phyloP scores from a whole-genome alignment of 768 basidiomycete genomes.

The Termitomyces bulborhizus region DNA sequence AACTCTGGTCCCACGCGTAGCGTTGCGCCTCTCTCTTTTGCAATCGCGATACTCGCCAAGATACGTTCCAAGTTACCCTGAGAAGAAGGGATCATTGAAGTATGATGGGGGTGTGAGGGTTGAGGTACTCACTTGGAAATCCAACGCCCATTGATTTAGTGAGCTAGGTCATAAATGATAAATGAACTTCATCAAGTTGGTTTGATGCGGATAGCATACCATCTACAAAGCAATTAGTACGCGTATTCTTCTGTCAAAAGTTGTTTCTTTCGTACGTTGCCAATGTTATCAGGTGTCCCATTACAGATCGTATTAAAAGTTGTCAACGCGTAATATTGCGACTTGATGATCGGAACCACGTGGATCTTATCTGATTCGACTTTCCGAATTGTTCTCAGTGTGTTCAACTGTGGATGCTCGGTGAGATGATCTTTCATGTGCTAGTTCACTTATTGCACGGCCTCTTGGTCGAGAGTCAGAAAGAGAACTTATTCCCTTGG shows the following conservation, averaged over 20 bases:
- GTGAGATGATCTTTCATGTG: too few species aligned
- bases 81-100: background rate
- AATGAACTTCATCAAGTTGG: background rate
- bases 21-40: conserved; percentile 83
- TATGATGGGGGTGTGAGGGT: background rate
- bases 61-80: conserved; percentile 95
- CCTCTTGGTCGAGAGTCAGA: too few species aligned
- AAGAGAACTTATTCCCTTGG: too few species aligned
- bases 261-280: conserved; percentile 54
- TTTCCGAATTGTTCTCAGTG: too few species aligned
- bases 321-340: too few species aligned
- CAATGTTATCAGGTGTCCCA: conserved; percentile 85
- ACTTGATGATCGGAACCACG: background rate
- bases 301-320: conserved; percentile 18
- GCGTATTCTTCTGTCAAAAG: background rate
- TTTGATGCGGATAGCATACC: conserved; percentile 6
- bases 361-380: background rate
- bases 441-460: too few species aligned
- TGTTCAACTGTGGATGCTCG: too few species aligned
- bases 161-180: conserved; percentile 45
- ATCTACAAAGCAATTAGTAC: conserved; percentile 6
- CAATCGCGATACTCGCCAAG: conserved; percentile 77
- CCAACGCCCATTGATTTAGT: conserved; percentile 95
- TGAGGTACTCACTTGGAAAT: conserved; percentile 65
- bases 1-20: conserved; percentile 94